A percentile compares a stretch with the other conserved stretches of the same genome.
Conservation (phyloP, 306 rosid species). For the Quercus bicolor region DNA sequence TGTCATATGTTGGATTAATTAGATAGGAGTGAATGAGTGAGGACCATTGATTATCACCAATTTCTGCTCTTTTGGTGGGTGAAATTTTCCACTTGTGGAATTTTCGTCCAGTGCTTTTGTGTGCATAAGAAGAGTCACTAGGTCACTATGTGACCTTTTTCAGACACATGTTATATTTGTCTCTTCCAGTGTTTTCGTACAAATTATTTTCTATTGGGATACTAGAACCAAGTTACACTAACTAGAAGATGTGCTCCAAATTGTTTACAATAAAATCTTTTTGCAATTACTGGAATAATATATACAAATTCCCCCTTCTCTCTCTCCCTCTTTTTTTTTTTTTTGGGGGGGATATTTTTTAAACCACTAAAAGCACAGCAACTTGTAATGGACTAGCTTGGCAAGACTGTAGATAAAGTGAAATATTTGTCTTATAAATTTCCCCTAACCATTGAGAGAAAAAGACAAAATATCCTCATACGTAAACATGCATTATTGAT, state of each 20-base stretch:
- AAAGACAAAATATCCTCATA: background rate
- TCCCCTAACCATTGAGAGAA: background rate
- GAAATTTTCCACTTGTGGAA: background rate
- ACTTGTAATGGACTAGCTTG: background rate
- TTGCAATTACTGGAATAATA: background rate
- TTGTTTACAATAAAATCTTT: background rate
- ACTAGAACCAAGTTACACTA: too few relatives aligned
- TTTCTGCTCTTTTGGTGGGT: too few relatives aligned
- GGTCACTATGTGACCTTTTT: too few relatives aligned
- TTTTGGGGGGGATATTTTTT: too few relatives aligned
- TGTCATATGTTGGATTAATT: background rate
- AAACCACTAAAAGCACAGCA: background rate
- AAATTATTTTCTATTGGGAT: background rate
- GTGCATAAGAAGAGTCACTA: too few relatives aligned
- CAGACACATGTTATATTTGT: too few relatives aligned
- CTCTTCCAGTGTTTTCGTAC: rapidly evolving
- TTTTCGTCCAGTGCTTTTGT: too few relatives aligned
- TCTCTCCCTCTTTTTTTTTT: too few relatives aligned
- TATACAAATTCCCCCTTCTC: too few relatives aligned
- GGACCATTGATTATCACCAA: background rate
- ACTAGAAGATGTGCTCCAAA: background rate
- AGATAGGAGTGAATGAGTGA: background rate
- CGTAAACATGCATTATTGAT: background rate
- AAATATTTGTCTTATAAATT: background rate
- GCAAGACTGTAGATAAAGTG: background rate